Evolutionary conservation across 345 rosid genomes (phyloP).

Genomic region (Arabis hirsuta): DNA sequence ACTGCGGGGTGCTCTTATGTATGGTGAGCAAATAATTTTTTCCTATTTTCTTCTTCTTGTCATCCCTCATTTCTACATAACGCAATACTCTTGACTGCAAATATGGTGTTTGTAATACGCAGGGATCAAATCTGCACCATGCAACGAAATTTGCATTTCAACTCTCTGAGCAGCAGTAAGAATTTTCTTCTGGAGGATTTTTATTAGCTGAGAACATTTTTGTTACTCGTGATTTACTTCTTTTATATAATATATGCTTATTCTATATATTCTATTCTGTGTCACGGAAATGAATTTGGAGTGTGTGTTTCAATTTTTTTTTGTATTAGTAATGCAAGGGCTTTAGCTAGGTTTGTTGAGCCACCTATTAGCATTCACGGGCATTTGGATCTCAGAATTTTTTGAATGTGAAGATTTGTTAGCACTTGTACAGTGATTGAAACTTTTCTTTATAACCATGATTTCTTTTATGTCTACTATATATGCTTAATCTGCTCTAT

Average conservation of each 20-base stretch:
- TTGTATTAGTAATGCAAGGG: constrained; percentile 13
- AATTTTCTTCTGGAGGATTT: constrained; percentile 33
- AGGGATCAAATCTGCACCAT: constrained; percentile 85
- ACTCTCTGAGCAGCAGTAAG: constrained; percentile 84
- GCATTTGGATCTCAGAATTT: constrained; percentile 9
- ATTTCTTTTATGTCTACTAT: constrained; percentile 1
- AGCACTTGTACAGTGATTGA: constrained; percentile 23
- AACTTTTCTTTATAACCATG: constrained; percentile 1
- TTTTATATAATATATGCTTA: neutral
- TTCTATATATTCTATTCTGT: constrained; percentile 1
- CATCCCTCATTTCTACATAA: constrained; percentile 4
- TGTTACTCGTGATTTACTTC: neutral
- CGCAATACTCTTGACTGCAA: constrained; percentile 12
- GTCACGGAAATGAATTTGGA: constrained; percentile 13
- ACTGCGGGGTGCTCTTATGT: constrained; percentile 89
- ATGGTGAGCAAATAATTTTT: constrained; percentile 49
- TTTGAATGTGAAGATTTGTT: constrained; percentile 10
- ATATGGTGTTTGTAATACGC: constrained; percentile 23
- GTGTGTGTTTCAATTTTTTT: constrained; percentile 18
- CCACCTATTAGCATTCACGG: neutral
- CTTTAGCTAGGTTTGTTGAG: constrained; percentile 22
- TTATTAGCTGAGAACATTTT: constrained; percentile 3
- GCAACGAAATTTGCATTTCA: constrained; percentile 87
- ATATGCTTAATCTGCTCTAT: constrained; percentile 10
- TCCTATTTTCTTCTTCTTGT: constrained; percentile 4